Percentiles rank a stretch among this genome's conserved stretches.
Evolutionary conservation across 768 basidiomycete genomes (phyloP).

Genomic region (Pisolithus albus): DNA sequence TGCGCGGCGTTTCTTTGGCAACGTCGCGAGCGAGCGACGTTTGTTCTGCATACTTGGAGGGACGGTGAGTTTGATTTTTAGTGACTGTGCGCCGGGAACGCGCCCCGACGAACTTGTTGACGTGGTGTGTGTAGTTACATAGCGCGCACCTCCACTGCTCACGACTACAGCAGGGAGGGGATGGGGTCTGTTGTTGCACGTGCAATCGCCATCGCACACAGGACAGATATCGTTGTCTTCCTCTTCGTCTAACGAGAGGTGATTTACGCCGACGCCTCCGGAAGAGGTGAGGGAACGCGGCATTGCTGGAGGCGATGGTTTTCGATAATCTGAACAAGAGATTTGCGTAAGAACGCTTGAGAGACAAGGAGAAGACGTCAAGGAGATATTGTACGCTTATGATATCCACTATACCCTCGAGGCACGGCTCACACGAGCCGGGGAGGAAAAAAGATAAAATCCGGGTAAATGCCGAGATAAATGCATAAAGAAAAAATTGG

Average conservation of each 20-base stretch:
- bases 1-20: constrained; percentile 23
- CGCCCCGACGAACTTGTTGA: constrained; percentile 29
- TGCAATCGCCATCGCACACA: constrained; percentile 87
- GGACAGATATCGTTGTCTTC: constrained; percentile 86
- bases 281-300: constrained; percentile 65
- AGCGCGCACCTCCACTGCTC: constrained; percentile 30
- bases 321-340: constrained; percentile 31
- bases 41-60: constrained; percentile 50
- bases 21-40: constrained; percentile 23
- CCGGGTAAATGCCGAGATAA: constrained; percentile 9
- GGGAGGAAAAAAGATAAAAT: constrained; percentile 6
- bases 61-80: constrained; percentile 72
- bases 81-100: constrained; percentile 26
- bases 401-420: constrained; percentile 9
- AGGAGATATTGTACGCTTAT: constrained; percentile 16
- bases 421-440: constrained; percentile 17
- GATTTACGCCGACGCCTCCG: constrained; percentile 41
- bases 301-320: constrained; percentile 55
- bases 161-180: constrained; percentile 25
- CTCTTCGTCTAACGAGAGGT: constrained; percentile 44
- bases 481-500: constrained; percentile 8
- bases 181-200: constrained; percentile 50
- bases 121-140: constrained; percentile 33
- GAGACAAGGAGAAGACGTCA: constrained; percentile 17
- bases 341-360: constrained; percentile 11